Base-by-base conservation (phyloP, 352 stramenopile species). In the Globisporangium splendens region DNA sequence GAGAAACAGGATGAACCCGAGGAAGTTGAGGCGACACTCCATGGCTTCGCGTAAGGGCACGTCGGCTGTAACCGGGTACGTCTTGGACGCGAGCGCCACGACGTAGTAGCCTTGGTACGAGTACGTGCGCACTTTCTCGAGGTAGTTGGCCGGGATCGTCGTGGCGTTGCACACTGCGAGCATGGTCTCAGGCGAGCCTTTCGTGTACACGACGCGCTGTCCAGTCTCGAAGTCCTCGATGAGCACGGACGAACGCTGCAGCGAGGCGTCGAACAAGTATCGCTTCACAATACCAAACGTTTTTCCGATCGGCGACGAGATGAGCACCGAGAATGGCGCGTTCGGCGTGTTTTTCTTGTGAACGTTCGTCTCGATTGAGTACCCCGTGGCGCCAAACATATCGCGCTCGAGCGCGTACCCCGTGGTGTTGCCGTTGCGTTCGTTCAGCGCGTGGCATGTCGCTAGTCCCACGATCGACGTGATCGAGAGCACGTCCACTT, bases 101-200 rank as follows among this genome's bases (percentile, higher is more conserved):
- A 94, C 74, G 64, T 98, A 97, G 56, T 93, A 88, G 8, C 91
- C 91, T 59, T 93, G 72, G 49, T 82, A 88, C 21, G 86, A 77
- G 68, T 88, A 91, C 31, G 68, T 53, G n/a, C 75, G 71, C 46
- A 88, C 63, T 24, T 73, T 77, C 17, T 72, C 73, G 18, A 85
- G 51, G 58, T 93, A 97, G 57, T 93, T 84, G 20, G 62, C 50
- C 1, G 91, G 89, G 1, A 97, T 51, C 1, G 72, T 88, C 17
- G 69, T 73, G 0, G 68, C 24, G 8, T 79, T 73, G 54, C 89
- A 97, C 50, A 96, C 77, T 38, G 69, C 68, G 22, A 56, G 56
- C 47, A 93, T 70, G 5, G 77, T 61, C 47, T 91, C 83, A 0
- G 83, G 80, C 0, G 83, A 88, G 0, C 83, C 83, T 56, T 93